Base-by-base conservation (phyloP, 2,329 filamentous ascomycete species). In the Phialophora tarda region DNA sequence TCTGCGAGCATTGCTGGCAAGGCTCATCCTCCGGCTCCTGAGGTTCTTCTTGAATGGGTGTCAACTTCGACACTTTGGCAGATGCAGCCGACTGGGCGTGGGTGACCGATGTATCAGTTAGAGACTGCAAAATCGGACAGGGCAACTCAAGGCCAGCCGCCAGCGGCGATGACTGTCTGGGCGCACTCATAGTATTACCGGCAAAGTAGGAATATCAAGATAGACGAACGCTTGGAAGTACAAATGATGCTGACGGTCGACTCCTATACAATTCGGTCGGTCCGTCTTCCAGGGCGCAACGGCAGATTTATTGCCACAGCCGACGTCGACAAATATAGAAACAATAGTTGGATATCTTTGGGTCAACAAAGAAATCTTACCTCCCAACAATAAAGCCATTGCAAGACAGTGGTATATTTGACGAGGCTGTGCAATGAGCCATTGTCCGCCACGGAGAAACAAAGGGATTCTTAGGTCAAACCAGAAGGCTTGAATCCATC, bases 11-110 rank as follows among this genome's bases (percentile, higher is more conserved):
- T 26, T 28, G 58, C 28, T 34, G 58, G 3, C 58, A 60, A 28
- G 26, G 21, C 14, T 62, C 63, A 24, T 62, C 59, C 14, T 62
- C 44, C 8, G 59, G 54, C 23, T 65, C 63, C 12, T 28, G 11
- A 10, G 44, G 34, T 54, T 65, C 63, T 56, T 65, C 63, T 41
- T 53, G 58, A 21, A 65, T 62, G 12, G 34, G 32, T 7, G 38
- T 24, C 63, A 62, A 59, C 28, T 59, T 59, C 53, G 51, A 57
- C 21, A 65, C 28, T 21, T 50, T 62, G 4, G 23, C n/a, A 4
- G 63, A 24, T 47, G 57, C 44, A 6, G 48, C 56, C 32, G 48
- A 44, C 17, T 58, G 30, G 26, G 56, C 5, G 2, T 24, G 23
- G 21, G 41, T 21, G 26, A 38, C 56, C 12, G 48, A 61, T 21